Evolutionary conservation across 2,329 filamentous ascomycete genomes (phyloP).

Genomic region (Neonectria coccinea): DNA sequence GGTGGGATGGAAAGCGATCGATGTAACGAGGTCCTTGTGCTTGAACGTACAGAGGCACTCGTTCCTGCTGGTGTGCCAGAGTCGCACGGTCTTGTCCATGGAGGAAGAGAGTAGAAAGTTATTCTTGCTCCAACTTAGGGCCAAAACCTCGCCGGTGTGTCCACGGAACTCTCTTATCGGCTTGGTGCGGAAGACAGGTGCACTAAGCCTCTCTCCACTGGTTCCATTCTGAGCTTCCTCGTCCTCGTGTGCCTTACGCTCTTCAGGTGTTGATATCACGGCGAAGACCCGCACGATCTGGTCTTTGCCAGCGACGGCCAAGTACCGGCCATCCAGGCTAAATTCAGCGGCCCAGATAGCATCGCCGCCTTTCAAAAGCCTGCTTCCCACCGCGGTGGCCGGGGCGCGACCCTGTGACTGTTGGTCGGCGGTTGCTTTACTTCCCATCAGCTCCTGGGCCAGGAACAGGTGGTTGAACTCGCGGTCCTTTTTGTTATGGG

Average conservation of each 20-base stretch:
- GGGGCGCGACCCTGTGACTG: conserved; percentile 47
- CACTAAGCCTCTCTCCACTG: conserved; percentile 75
- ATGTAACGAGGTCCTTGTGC: conserved; percentile 94
- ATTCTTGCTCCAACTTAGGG: conserved; percentile 99
- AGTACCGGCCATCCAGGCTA: conserved; percentile 88
- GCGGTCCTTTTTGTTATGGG: conserved; percentile 82
- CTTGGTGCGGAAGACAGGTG: conserved; percentile 87
- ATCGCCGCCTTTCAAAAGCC: conserved; percentile 61
- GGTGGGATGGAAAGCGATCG: conserved; percentile 91
- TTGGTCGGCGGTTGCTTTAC: conserved; percentile 53
- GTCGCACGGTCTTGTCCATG: conserved; percentile 95
- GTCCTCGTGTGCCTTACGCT: conserved; percentile 78
- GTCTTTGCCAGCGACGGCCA: conserved; percentile 94
- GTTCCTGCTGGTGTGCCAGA: conserved; percentile 89
- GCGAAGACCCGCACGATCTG: conserved; percentile 88
- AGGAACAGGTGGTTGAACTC: conserved; percentile 92
- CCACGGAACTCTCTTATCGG: conserved; percentile 84
- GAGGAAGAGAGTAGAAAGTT: conserved; percentile 95
- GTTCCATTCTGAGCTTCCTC: conserved; percentile 58
- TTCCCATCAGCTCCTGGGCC: conserved; percentile 86
- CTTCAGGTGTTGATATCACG: conserved; percentile 84
- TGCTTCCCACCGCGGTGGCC: conserved; percentile 55
- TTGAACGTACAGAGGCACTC: conserved; percentile 95
- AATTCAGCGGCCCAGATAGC: conserved; percentile 95
- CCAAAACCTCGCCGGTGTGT: conserved; percentile 87